Conservation (phyloP, 495 filamentous ascomycete genomes). For the Entonaema liquescens region DNA sequence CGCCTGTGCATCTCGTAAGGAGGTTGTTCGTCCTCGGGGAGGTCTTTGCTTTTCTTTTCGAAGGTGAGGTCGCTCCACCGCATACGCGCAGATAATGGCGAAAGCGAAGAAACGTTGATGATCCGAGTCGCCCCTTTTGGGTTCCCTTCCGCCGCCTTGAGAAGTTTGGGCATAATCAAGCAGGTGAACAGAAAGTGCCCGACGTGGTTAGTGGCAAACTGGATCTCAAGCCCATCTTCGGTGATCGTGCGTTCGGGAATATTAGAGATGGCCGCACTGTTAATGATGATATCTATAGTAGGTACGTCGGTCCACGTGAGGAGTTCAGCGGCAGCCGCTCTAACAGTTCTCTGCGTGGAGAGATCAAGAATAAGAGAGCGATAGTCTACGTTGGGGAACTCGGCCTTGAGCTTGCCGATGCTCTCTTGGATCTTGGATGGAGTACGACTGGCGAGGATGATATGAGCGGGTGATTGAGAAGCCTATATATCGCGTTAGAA, state of each 20-base stretch:
- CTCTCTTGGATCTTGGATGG: constrained; percentile 50
- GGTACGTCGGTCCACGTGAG: constrained; percentile 51
- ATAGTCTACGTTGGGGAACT: constrained; percentile 51
- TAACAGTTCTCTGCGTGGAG: constrained; percentile 54
- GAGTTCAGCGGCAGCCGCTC: constrained; percentile 50
- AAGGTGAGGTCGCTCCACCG: constrained; percentile 58
- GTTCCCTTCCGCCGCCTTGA: constrained; percentile 48
- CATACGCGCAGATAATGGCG: constrained; percentile 41
- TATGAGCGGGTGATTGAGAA: constrained; percentile 52
- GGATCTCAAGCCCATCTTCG: constrained; percentile 59
- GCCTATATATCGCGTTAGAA: constrained; percentile 40
- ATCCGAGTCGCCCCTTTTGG: constrained; percentile 52
- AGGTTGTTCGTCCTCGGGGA: constrained; percentile 52
- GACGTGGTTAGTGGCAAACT: constrained; percentile 67
- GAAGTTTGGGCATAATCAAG: constrained; percentile 56
- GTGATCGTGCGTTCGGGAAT: constrained; percentile 42
- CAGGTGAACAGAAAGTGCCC: constrained; percentile 66
- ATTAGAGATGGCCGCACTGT: constrained; percentile 57
- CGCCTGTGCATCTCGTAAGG: constrained; percentile 34
- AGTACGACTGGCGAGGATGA: constrained; percentile 55
- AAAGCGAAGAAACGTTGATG: constrained; percentile 55
- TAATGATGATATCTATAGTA: constrained; percentile 56
- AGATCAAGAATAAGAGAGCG: constrained; percentile 56
- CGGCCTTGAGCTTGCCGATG: constrained; percentile 47
- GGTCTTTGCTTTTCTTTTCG: constrained; percentile 50